Evolutionary conservation across 1,284 basidiomycete species (phyloP).

Genomic region (Phlebopus sp.): DNA sequence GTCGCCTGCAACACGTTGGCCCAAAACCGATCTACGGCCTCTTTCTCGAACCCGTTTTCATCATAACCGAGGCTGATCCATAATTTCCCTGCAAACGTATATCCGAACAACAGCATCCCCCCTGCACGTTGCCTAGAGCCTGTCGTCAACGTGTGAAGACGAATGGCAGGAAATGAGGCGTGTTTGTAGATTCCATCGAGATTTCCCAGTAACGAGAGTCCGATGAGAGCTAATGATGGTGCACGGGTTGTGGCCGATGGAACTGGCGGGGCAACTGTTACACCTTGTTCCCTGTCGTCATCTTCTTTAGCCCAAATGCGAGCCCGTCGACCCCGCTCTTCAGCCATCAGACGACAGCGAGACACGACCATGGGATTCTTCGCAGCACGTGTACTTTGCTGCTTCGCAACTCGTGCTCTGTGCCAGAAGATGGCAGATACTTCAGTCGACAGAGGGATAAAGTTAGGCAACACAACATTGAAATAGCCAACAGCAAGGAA

Average conservation of each 20-base stretch:
- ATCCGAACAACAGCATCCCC: conserved; percentile 73
- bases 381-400: conserved; percentile 59
- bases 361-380: conserved; percentile 60
- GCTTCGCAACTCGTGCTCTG: conserved; percentile 64
- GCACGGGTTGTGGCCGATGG: conserved; percentile 27
- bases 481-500: conserved; percentile 78
- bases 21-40: conserved; percentile 58
- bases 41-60: conserved; percentile 63
- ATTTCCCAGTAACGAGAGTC: conserved; percentile 75
- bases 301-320: conserved; percentile 69
- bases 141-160: conserved; percentile 70
- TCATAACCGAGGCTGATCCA: conserved; percentile 79
- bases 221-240: conserved; percentile 63
- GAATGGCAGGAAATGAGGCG: conserved; percentile 47
- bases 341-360: conserved; percentile 62
- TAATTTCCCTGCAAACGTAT: conserved; percentile 69
- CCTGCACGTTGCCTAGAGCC: conserved; percentile 72
- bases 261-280: conserved; percentile 36
- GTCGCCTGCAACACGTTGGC: conserved; percentile 47
- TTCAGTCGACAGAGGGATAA: conserved; percentile 47
- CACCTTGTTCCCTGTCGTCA: conserved; percentile 55
- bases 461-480: conserved; percentile 71
- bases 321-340: conserved; percentile 55
- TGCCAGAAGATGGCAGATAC: conserved; percentile 62
- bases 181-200: conserved; percentile 77